A percentile compares a stretch with the other conserved stretches of the same genome.
Conservation (phyloP, 176 grass and related monocot species). For the Aegilops umbellulata region DNA sequence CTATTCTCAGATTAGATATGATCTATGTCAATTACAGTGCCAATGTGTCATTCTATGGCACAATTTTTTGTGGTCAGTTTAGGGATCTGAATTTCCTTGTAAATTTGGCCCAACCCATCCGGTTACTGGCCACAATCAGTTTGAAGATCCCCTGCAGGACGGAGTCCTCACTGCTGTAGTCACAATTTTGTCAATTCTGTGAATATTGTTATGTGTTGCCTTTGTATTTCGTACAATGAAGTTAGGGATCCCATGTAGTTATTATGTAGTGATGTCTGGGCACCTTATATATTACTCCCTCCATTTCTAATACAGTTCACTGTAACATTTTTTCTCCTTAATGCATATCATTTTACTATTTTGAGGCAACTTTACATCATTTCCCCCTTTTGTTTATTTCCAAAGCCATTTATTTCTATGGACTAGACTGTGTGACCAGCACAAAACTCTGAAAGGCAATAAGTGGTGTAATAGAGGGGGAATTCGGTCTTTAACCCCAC, state of each 20-base stretch:
- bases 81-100: neutral
- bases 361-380: neutral
- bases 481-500: neutral
- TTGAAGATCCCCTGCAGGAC: neutral
- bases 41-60: neutral
- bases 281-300: neutral
- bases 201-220: neutral
- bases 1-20: neutral
- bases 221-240: neutral
- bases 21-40: neutral
- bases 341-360: neutral
- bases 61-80: neutral
- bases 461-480: neutral
- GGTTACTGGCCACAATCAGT: neutral
- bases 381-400: neutral
- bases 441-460: neutral
- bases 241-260: neutral
- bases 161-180: neutral
- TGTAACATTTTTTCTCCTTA: neutral
- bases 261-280: neutral
- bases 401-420: neutral
- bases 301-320: no score
- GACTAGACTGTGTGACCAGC: neutral
- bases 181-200: neutral
- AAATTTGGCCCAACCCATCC: neutral